Evolutionary conservation across 805 yeast species (phyloP).

Genomic region (Wickerhamomyces ciferrii): DNA sequence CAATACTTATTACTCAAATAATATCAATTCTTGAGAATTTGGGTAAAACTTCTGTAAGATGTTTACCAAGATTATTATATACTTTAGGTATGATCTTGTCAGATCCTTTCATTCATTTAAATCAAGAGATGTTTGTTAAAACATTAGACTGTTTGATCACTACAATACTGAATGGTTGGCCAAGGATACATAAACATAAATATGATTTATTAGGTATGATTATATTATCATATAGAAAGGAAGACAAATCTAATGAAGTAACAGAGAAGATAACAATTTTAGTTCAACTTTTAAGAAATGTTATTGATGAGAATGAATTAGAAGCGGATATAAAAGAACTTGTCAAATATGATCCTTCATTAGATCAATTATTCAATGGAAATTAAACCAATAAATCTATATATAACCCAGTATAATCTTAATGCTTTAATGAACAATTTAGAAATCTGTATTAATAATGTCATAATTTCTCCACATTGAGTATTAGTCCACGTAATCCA

Average conservation of each 20-base stretch:
- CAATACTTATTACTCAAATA: slow-evolving; percentile 7
- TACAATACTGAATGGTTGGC: slow-evolving; percentile 17
- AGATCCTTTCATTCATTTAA: slow-evolving; percentile 17
- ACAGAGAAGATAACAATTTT: slow-evolving; percentile 1
- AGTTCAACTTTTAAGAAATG: slow-evolving; percentile 3
- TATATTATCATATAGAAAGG: slow-evolving; percentile 8
- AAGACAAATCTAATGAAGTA: slow-evolving; percentile 1
- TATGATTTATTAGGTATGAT: slow-evolving; percentile 18
- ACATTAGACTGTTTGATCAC: slow-evolving; percentile 9
- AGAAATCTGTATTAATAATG: neutral
- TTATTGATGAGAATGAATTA: slow-evolving; percentile 3
- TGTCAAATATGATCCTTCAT: neutral
- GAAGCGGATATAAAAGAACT: neutral
- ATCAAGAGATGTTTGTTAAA: slow-evolving; percentile 6
- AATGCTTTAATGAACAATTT: too few species aligned
- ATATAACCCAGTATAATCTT: too few species aligned
- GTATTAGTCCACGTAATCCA: too few species aligned
- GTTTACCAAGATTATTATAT: slow-evolving; percentile 16
- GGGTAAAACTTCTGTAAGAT: slow-evolving; percentile 4
- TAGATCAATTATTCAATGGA: neutral
- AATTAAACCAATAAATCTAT: too few species aligned
- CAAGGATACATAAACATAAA: slow-evolving; percentile 11
- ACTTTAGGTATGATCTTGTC: slow-evolving; percentile 14
- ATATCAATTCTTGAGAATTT: slow-evolving; percentile 4
- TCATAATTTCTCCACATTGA: too few species aligned